Conservation (phyloP, 2,329 filamentous ascomycete genomes). For the Aspergillus pseudonomiae region DNA sequence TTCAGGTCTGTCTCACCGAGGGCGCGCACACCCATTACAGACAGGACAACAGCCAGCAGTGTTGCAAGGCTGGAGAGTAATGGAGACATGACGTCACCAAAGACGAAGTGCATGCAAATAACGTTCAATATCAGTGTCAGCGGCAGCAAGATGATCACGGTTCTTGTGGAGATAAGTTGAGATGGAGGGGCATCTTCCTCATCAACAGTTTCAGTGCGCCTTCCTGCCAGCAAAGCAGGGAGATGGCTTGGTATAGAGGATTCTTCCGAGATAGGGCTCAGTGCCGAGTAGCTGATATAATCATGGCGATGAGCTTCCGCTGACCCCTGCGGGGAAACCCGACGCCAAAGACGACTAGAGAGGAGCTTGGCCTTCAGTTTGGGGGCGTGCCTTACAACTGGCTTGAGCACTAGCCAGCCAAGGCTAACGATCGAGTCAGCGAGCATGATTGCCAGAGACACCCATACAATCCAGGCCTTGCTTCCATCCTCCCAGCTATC, state of each 20-base stretch:
- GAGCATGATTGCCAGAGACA: conserved; percentile 94
- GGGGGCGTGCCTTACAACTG: conserved; percentile 57
- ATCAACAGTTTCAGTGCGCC: conserved; percentile 32
- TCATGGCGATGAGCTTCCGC: conserved; percentile 24
- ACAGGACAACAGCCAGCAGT: conserved; percentile 73
- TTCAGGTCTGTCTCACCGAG: conserved; percentile 88
- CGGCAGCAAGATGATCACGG: conserved; percentile 74
- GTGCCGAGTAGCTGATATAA: conserved; percentile 35
- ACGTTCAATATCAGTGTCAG: conserved; percentile 80
- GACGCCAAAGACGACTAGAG: conserved; percentile 32
- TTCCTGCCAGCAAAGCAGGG: conserved; percentile 4
- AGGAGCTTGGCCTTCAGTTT: conserved; percentile 33
- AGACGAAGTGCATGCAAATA: conserved; percentile 77
- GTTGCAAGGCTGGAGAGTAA: conserved; percentile 77
- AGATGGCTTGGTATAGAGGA: conserved; percentile 18
- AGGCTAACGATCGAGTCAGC: conserved; percentile 89
- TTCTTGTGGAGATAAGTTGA: conserved; percentile 74
- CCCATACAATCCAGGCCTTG: conserved; percentile 98
- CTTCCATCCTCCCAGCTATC: conserved; percentile 89
- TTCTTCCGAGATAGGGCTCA: conserved; percentile 28
- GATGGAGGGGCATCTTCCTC: conserved; percentile 76
- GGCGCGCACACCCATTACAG: conserved; percentile 66
- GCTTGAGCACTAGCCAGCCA: conserved; percentile 72
- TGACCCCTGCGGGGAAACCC: conserved; percentile 28
- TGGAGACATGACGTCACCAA: conserved; percentile 79